Conservation (phyloP, 768 basidiomycete species). For the Xerocomellus dryophilus region DNA sequence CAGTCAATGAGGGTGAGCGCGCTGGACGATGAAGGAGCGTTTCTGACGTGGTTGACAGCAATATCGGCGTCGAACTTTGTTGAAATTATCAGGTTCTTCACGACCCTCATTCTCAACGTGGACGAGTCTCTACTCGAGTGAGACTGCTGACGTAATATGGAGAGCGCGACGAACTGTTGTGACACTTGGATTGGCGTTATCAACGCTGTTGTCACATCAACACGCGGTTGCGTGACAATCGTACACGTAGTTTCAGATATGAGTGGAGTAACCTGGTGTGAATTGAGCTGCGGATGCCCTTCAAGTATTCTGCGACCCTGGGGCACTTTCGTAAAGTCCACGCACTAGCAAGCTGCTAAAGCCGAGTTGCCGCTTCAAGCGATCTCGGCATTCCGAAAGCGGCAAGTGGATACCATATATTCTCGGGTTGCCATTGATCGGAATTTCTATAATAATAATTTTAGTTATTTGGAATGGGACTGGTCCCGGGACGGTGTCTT, state of each 20-base stretch:
- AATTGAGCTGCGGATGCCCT: no score
- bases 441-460: neutral
- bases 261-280: neutral
- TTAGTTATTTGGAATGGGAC: neutral
- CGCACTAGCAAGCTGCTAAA: no score
- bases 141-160: neutral
- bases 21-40: neutral
- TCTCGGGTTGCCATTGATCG: neutral
- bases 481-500: neutral
- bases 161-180: neutral
- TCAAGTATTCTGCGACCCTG: neutral
- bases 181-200: neutral
- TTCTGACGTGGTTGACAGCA: conserved; percentile 25
- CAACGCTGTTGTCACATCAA: neutral
- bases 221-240: neutral
- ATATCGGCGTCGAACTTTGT: conserved; percentile 50
- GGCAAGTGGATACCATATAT: neutral
- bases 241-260: neutral
- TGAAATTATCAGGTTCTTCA: conserved; percentile 66
- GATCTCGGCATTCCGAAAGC: neutral
- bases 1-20: conserved; percentile 65
- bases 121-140: conserved; percentile 45
- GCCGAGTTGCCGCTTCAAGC: neutral
- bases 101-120: conserved; percentile 60
- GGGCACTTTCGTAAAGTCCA: neutral